phyloP scores from a whole-genome alignment of 139 green algal species.

The Dunaliella primolecta region DNA sequence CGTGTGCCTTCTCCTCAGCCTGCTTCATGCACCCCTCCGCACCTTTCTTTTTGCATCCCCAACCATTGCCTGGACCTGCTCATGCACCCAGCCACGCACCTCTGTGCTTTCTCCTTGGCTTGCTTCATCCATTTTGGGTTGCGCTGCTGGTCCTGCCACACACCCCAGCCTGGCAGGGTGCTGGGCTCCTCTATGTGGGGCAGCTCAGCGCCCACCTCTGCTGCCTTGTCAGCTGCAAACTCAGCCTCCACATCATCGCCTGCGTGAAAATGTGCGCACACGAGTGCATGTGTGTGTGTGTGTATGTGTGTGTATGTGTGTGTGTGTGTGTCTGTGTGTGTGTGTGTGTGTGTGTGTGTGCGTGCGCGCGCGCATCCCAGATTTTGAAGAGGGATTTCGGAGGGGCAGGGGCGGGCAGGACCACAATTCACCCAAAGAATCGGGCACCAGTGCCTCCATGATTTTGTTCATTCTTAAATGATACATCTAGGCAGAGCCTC shows the following conservation, averaged over 20 bases:
- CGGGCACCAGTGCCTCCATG: no score
- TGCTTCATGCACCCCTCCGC: no score
- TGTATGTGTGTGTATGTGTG: neutral
- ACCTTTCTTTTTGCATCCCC: no score
- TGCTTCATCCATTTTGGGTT: constrained; percentile 72
- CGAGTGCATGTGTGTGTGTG: neutral
- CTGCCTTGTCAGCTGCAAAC: constrained; percentile 84
- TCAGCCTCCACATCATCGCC: constrained; percentile 90
- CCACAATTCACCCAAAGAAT: no score
- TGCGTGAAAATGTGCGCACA: no score
- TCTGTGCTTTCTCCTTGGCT: constrained; percentile 59
- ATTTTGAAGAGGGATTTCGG: no score
- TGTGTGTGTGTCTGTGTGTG: neutral
- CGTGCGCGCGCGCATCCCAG: neutral
- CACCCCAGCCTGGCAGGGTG: constrained; percentile 88
- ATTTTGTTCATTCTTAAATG: no score
- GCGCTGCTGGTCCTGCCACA: constrained; percentile 72
- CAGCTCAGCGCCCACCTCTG: constrained; percentile 80
- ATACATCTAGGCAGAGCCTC: no score
- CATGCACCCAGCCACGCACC: constrained; percentile 43
- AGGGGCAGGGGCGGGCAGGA: no score
- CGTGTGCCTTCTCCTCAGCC: no score
- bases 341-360: neutral
- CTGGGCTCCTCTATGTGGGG: constrained; percentile 60
- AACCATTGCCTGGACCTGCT: no score